Conservation (phyloP, 306 rosid genomes). For the Rosa multiflora region DNA sequence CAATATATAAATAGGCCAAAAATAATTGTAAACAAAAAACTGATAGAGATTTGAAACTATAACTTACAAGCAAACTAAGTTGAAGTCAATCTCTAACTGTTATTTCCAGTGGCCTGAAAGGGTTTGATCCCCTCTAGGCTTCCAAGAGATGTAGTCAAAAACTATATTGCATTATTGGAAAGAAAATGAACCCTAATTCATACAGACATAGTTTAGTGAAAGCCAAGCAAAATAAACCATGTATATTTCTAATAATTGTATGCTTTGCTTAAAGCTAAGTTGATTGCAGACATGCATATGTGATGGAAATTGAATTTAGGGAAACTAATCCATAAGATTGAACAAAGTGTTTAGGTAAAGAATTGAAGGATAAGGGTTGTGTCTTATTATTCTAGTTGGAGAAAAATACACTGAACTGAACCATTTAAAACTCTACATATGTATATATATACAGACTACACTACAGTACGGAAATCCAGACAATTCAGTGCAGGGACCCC, state of each 20-base stretch:
- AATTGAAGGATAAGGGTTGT: neutral
- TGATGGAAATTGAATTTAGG: neutral
- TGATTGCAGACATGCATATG: conserved; percentile 1
- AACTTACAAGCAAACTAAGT: neutral
- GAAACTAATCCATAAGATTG: neutral
- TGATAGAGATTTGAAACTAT: conserved; percentile 6
- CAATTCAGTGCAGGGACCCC: neutral
- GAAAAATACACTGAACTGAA: conserved; percentile 1
- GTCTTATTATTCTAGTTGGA: neutral
- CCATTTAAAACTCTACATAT: neutral
- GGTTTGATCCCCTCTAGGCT: neutral
- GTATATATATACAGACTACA: neutral
- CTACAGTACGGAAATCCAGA: neutral
- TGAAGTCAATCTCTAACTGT: neutral
- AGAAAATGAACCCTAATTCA: neutral
- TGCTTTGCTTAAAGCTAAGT: neutral
- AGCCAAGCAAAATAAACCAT: neutral
- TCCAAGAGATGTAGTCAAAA: neutral
- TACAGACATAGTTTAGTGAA: neutral
- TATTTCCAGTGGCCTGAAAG: neutral
- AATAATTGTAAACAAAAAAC: neutral
- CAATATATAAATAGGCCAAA: neutral
- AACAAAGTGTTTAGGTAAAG: neutral
- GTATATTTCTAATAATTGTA: neutral
- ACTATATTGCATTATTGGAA: neutral